phyloP scores from a whole-genome alignment of 371 early-diverging fungal genomes.

The Coemansia sp. region DNA sequence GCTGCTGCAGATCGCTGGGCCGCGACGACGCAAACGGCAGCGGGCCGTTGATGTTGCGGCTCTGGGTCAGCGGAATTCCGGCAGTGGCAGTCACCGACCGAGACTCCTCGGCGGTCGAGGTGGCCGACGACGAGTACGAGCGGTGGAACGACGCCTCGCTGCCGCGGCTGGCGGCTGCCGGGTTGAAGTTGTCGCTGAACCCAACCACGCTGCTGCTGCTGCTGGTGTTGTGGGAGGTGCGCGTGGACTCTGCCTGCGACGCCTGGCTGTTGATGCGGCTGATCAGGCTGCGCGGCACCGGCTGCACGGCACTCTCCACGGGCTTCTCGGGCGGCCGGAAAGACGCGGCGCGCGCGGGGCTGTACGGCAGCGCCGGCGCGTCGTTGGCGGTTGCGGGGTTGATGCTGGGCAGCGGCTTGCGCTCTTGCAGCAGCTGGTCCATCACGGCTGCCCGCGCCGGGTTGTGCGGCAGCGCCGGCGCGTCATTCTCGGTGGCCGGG shows the following conservation, averaged over 20 bases:
- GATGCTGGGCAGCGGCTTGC: background rate
- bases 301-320: constrained; percentile 21
- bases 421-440: constrained; percentile 9
- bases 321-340: constrained; percentile 1
- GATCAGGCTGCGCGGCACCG: constrained; percentile 24
- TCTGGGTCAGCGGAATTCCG: constrained; percentile 20
- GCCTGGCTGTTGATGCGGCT: constrained; percentile 14
- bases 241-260: constrained; percentile 2
- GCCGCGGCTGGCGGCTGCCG: constrained; percentile 5
- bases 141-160: constrained; percentile 4
- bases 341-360: background rate
- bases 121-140: constrained; percentile 4
- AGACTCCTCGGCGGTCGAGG: background rate
- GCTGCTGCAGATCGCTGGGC: constrained; percentile 9
- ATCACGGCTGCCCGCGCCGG: constrained; percentile 1
- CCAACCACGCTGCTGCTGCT: constrained; percentile 5
- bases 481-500: constrained; percentile 20
- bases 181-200: constrained; percentile 38
- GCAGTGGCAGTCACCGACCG: background rate
- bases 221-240: constrained; percentile 2
- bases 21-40: constrained; percentile 2
- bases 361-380: constrained; percentile 31
- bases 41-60: constrained; percentile 22
- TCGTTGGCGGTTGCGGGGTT: constrained; percentile 23
- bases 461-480: constrained; percentile 23